Evolutionary conservation across 345 rosid species (phyloP), one percentile per base, ranked within the genome.

Genomic region (Citrus medica): DNA sequence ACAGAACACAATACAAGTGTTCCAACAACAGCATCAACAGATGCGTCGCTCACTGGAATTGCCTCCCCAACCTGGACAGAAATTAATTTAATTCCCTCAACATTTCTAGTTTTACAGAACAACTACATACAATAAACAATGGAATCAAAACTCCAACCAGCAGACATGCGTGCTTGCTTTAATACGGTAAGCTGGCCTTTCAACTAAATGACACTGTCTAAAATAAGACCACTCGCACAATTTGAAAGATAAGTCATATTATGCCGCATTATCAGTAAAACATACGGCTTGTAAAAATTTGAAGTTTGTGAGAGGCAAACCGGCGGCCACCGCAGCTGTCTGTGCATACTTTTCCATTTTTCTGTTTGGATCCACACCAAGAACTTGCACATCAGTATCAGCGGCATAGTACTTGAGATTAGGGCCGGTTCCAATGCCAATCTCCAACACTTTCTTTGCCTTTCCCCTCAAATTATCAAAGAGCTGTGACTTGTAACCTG

Each of bases 1-100:
- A 95, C 98, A 1, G 98, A 95, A 81, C 98, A 95, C 28, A 95
- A 81, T 25, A 95, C 93, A 0, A 93, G 93, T 65, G 98, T 95
- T 65, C 98, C 99, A 4, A 95, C 82, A 22, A 90, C 94, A 48
- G 94, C 95, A 83, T 95, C 95, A 76, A 93, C 92, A 5, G 98
- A 92, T 76, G 88, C 87, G 80, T 95, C 94, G 19, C 74, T 64
- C 13, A 93, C 71, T 27, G 98, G 98, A 84, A 95, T 80, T 61
- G 92, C 86, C 83, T 95, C 98, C 56, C 90, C 94, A 70, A 93
- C 90, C 98, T 93, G 91, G 13, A 82, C 9, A 37, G 58, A 24
- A 74, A 56, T 53, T 67, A 24, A 74, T 46, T 53, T 70, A 79
- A 62, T 40, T 56, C 22, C 40, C 13, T 59, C 33, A 69, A 51